Base-by-base conservation (phyloP, 208 protist species). In the Acanthamoeba castellanii region DNA sequence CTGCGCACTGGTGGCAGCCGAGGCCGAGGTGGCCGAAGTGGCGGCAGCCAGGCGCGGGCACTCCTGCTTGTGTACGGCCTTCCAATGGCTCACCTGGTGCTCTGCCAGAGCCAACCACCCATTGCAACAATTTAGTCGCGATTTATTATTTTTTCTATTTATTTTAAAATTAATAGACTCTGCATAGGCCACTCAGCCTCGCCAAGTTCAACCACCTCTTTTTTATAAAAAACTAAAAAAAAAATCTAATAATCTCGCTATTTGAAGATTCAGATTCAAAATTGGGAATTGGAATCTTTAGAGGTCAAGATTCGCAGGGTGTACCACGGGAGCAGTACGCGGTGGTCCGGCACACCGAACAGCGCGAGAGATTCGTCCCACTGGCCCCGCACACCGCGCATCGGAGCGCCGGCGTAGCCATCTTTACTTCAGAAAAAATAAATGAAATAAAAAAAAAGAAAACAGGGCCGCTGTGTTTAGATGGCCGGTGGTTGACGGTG, bases 281-380 rank as follows among this genome's bases (percentile, higher is more conserved):
- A 14, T 57, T 57, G 9, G 50, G 0, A 18, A 57, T 57, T 18
- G 50, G 0, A 3, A 57, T 57, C 13, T 57, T 57, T 57, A 3
- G 37, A n/a, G 55, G 55, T 13, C 55, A 61, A 61, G 52, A 57
- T 57, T 7, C 16, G 52, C 7, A 13, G 20, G 22, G 61, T 59
- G 78, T 42, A 87, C 78, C 78, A 3, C 78, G 42, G 64, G 78
- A 87, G 37, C 78, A 87, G n/a, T 87, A 87, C 11, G 78, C 42
- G 4, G 78, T 87, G 4, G 30, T 42, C 3, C 78, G 78, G 78
- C 78, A 87, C 13, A 32, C 78, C 3, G 78, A 55, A 34, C 78
- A 87, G 8, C 78, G 78, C 3, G 50, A 87, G 47, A 87, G 50
- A 64, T 87, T 87, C 2, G 78, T 13, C 42, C n/a, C 47, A 32